These are phyloP conservation scores for Meyerozyma sp. DNA, from an alignment of 1,139 yeast genomes.

Conservation along the genomic window DNA sequence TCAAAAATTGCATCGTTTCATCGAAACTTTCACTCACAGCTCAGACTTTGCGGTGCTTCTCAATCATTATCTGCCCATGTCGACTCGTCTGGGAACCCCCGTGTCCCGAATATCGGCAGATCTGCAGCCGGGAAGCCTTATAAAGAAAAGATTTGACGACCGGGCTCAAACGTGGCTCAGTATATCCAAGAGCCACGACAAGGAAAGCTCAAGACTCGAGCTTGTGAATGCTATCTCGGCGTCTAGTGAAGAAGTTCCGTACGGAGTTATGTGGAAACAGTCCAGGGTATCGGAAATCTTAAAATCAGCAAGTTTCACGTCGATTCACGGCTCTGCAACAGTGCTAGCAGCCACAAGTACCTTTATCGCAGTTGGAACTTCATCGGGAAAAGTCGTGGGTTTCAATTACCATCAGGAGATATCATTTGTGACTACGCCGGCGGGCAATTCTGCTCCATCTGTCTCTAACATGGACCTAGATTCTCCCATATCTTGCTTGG, in stretches of 20 bases:
- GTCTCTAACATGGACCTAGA: constrained; percentile 21
- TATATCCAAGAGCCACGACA: constrained; percentile 7
- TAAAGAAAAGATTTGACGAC: constrained; percentile 31
- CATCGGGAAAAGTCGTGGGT: constrained; percentile 50
- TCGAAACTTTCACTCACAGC: not conserved
- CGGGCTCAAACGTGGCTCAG: constrained; percentile 30
- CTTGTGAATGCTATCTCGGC: not conserved
- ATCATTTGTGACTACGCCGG: constrained; percentile 17
- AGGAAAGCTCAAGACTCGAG: constrained; percentile 3
- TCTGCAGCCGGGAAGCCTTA: not conserved
- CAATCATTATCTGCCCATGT: not conserved
- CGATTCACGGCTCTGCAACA: constrained; percentile 45
- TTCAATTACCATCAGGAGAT: constrained; percentile 62
- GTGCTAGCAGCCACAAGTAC: constrained; percentile 42
- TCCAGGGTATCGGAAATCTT: constrained; percentile 15
- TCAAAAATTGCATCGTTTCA: not conserved
- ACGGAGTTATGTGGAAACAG: constrained; percentile 22
- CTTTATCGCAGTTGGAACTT: constrained; percentile 58
- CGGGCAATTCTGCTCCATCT: not conserved
- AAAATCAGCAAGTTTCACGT: constrained; percentile 17
- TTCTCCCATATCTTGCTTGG: constrained; percentile 32
- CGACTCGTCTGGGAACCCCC: not conserved
- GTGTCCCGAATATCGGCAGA: not conserved
- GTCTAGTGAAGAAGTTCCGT: constrained; percentile 10
- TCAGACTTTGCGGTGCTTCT: no score